Percentiles rank a stretch among this genome's conserved stretches.
Evolutionary conservation across 169 alveolate species (phyloP).

Genomic region (Amoebophrya sp.): DNA sequence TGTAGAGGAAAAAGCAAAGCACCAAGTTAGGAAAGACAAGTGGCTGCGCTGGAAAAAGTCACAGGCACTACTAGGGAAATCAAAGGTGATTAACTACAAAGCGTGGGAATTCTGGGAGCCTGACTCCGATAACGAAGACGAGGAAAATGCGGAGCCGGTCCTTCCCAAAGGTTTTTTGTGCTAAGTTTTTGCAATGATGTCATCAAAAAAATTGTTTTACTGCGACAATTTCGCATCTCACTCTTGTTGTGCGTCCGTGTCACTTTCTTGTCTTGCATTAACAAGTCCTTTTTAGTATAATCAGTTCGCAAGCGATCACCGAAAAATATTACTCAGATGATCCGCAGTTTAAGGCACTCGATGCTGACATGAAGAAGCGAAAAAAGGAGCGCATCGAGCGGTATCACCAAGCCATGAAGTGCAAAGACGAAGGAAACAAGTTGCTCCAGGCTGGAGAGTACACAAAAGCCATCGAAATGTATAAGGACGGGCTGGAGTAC

Average conservation of each 20-base stretch:
- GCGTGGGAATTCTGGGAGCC: conserved; percentile 72
- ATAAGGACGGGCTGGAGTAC: conserved; percentile 65
- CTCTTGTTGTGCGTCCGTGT: too few species aligned
- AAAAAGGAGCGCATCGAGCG: conserved; percentile 53
- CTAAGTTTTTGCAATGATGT: too few species aligned
- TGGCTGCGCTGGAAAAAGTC: conserved; percentile 76
- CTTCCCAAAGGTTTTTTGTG: background rate
- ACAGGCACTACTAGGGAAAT: conserved; percentile 64
- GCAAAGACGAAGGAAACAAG: conserved; percentile 65
- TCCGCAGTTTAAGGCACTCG: conserved; percentile 76
- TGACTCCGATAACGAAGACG: conserved; percentile 64
- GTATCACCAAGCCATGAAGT: background rate
- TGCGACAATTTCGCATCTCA: too few species aligned
- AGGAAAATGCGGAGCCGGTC: conserved; percentile 45
- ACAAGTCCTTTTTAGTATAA: too few species aligned
- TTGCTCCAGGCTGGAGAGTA: conserved; percentile 62
- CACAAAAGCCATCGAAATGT: conserved; percentile 64
- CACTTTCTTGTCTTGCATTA: background rate
- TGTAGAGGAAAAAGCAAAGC: conserved; percentile 52
- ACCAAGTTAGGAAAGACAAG: conserved; percentile 63
- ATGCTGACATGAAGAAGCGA: conserved; percentile 67
- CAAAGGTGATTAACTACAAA: conserved; percentile 64
- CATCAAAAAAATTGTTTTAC: too few species aligned
- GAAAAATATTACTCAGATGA: too few species aligned
- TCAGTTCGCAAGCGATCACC: too few species aligned